Percentiles rank a stretch among this genome's conserved stretches.
These are phyloP conservation scores for Hemileccinum rubropunctum DNA, from an alignment of 768 basidiomycete genomes.

Conservation along the genomic window DNA sequence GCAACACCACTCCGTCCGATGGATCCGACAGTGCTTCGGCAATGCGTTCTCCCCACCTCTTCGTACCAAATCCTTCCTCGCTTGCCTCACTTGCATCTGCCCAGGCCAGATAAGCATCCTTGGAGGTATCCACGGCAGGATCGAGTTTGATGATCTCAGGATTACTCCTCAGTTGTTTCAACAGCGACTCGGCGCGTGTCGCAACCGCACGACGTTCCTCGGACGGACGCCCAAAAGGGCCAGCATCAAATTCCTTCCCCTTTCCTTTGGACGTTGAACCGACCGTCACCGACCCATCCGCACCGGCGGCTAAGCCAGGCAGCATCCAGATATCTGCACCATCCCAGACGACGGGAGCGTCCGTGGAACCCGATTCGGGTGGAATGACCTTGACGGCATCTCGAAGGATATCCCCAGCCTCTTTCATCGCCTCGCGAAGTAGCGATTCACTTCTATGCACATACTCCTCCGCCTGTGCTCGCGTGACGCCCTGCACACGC, in stretches of 20 bases:
- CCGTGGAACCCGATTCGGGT: slow-evolving; percentile 50
- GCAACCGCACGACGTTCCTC: slow-evolving; percentile 54
- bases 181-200: slow-evolving; percentile 73
- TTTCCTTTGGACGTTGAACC: slow-evolving; percentile 31
- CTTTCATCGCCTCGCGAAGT: slow-evolving; percentile 67
- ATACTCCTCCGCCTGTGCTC: slow-evolving; percentile 82
- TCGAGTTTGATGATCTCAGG: slow-evolving; percentile 73
- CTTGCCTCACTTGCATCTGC: slow-evolving; percentile 56
- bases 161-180: slow-evolving; percentile 71
- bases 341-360: slow-evolving; percentile 63
- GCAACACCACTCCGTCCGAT: slow-evolving; percentile 50
- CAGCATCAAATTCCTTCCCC: slow-evolving; percentile 33
- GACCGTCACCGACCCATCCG: slow-evolving; percentile 13
- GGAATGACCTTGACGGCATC: slow-evolving; percentile 94
- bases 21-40: slow-evolving; percentile 48
- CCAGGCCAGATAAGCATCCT: slow-evolving; percentile 60
- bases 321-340: slow-evolving; percentile 86
- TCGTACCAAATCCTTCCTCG: slow-evolving; percentile 43
- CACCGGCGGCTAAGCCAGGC: slow-evolving; percentile 34
- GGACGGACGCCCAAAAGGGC: slow-evolving; percentile 27
- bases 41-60: slow-evolving; percentile 54
- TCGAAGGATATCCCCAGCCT: slow-evolving; percentile 75
- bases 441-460: slow-evolving; percentile 69
- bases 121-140: slow-evolving; percentile 62
- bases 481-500: slow-evolving; percentile 71